Percentiles rank a stretch among this genome's conserved stretches.
Evolutionary conservation across 768 basidiomycete genomes (phyloP).

Genomic region (Boletus pseudopeckii): DNA sequence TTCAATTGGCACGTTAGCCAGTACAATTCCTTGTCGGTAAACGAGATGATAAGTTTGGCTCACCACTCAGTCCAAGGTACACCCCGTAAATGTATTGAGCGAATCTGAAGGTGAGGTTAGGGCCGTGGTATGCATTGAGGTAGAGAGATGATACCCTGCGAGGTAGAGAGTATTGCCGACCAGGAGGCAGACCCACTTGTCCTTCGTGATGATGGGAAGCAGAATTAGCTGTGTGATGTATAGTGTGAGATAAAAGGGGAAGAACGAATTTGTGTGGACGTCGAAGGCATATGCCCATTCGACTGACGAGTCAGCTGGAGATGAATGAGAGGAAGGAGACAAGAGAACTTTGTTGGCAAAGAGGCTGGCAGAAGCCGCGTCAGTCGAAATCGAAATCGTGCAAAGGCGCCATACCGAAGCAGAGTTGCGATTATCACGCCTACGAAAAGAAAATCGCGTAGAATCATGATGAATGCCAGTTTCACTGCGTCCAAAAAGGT

Average conservation of each 20-base stretch:
- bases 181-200: slow-evolving; percentile 93
- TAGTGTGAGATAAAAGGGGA: slow-evolving; percentile 86
- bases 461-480: slow-evolving; percentile 76
- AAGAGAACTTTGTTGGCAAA: slow-evolving; percentile 69
- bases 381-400: slow-evolving; percentile 9
- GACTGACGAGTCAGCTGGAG: slow-evolving; percentile 65
- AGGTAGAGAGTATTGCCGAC: slow-evolving; percentile 80
- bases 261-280: slow-evolving; percentile 95
- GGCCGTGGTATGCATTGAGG: background rate
- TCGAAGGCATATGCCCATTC: slow-evolving; percentile 97
- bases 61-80: slow-evolving; percentile 82
- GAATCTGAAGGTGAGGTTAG: slow-evolving; percentile 46
- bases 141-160: slow-evolving; percentile 58
- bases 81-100: slow-evolving; percentile 91
- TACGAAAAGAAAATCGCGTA: slow-evolving; percentile 82
- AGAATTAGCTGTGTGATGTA: slow-evolving; percentile 88
- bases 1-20: slow-evolving; percentile 7
- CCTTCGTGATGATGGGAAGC: slow-evolving; percentile 74
- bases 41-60: slow-evolving; percentile 19
- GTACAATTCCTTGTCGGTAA: background rate
- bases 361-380: slow-evolving; percentile 41
- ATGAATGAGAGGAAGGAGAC: slow-evolving; percentile 69
- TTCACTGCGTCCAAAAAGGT: slow-evolving; percentile 51
- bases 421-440: slow-evolving; percentile 73
- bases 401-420: slow-evolving; percentile 52